These are phyloP conservation scores for Pleurotus ostreatus DNA, from an alignment of 768 basidiomycete genomes.

Conservation along the genomic window DNA sequence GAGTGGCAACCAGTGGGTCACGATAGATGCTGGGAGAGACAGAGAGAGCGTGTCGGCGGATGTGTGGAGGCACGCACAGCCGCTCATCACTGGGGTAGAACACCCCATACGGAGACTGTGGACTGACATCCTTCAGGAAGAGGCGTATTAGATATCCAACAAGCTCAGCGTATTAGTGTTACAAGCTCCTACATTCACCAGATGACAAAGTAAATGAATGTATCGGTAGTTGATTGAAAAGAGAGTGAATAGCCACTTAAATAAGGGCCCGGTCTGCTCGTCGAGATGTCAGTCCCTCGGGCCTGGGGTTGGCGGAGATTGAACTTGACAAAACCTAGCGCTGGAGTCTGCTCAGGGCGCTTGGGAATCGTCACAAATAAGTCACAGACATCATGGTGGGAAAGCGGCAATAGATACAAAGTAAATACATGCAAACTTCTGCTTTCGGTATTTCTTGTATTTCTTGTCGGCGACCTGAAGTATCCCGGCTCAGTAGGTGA, in stretches of 20 bases:
- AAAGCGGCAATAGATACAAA: too few species aligned
- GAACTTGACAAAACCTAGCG: too few species aligned
- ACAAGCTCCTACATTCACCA: neutral
- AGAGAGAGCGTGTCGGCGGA: constrained; percentile 46
- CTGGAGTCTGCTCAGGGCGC: too few species aligned
- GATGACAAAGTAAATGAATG: neutral
- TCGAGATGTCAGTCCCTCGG: too few species aligned
- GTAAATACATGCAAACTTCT: too few species aligned
- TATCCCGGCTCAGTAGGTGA: too few species aligned
- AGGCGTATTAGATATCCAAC: neutral
- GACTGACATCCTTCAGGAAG: constrained; percentile 22
- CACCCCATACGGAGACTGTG: constrained; percentile 49
- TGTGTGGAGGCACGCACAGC: constrained; percentile 50
- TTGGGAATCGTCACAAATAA: too few species aligned
- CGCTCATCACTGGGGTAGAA: constrained; percentile 35
- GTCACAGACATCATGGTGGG: too few species aligned
- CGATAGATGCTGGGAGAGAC: constrained; percentile 53
- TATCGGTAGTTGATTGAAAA: neutral
- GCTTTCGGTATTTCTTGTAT: too few species aligned
- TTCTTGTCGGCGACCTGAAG: too few species aligned
- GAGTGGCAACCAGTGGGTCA: constrained; percentile 39
- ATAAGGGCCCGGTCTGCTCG: too few species aligned
- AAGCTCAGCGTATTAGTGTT: neutral
- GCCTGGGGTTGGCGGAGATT: too few species aligned
- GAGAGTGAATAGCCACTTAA: neutral